Percentiles rank a stretch among this genome's conserved stretches.
These are phyloP conservation scores for Fragaria nilgerrensis DNA, from an alignment of 306 rosid species.

Conservation along the genomic window DNA sequence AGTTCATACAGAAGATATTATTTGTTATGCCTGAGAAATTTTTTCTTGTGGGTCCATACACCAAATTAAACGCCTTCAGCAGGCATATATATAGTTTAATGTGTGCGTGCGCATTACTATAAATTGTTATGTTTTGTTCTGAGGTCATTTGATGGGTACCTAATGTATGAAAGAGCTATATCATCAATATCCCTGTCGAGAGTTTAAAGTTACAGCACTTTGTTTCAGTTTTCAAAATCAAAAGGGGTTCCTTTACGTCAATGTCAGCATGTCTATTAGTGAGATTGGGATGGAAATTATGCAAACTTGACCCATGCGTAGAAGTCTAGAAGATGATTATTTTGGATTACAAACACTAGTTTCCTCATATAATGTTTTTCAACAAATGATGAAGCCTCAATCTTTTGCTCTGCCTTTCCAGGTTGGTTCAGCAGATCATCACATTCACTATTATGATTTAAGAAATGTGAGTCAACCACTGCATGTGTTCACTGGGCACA, in stretches of 20 bases:
- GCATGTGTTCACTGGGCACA: conserved; percentile 88
- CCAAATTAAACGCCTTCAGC: not conserved
- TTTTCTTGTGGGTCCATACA: conserved; percentile 8
- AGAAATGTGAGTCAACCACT: conserved; percentile 80
- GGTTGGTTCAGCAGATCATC: conserved; percentile 99
- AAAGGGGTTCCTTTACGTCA: not conserved
- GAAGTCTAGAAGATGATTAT: not conserved
- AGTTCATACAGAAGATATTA: not conserved
- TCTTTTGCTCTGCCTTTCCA: conserved; percentile 30
- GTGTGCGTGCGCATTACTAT: not conserved
- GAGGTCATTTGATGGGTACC: not conserved
- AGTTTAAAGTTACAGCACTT: not conserved
- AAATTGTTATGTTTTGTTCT: not conserved
- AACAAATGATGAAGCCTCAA: not conserved
- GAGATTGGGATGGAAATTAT: not conserved
- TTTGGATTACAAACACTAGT: not conserved
- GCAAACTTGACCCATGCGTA: not conserved
- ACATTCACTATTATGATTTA: conserved; percentile 91
- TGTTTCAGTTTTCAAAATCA: not conserved
- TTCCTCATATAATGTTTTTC: not conserved
- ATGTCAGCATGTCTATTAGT: not conserved
- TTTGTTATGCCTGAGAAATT: conserved; percentile 1
- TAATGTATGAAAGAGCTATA: not conserved
- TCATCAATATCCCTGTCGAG: not conserved
- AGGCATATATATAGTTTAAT: not conserved